A percentile compares a stretch with the other conserved stretches of the same genome.
phyloP scores from a whole-genome alignment of 768 basidiomycete genomes.

The Russula sp. region DNA sequence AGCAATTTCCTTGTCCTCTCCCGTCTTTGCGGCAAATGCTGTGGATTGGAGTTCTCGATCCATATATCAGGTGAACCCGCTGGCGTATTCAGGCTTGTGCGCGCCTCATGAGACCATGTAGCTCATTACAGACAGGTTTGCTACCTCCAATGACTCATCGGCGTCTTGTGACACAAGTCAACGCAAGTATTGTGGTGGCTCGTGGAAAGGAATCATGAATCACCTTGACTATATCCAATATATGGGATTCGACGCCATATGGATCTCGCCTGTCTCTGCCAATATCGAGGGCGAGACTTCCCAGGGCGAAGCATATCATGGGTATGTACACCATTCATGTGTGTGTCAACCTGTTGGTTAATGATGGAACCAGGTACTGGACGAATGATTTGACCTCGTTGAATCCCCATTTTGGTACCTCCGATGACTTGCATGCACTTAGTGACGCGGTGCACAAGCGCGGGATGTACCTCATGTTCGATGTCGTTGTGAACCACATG shows the following conservation, averaged over 20 bases:
- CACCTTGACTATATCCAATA: constrained; percentile 57
- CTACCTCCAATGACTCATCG: constrained; percentile 36
- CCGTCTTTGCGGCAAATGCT: constrained; percentile 34
- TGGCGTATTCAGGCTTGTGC: not conserved
- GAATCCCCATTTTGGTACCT: constrained; percentile 48
- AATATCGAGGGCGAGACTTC: constrained; percentile 43
- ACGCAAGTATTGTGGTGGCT: constrained; percentile 51
- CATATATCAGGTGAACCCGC: constrained; percentile 42
- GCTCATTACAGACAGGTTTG: constrained; percentile 56
- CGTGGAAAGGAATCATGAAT: constrained; percentile 43
- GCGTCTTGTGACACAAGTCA: constrained; percentile 39
- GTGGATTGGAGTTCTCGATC: constrained; percentile 45
- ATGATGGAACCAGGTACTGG: constrained; percentile 38
- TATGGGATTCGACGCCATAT: constrained; percentile 55
- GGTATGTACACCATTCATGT: constrained; percentile 27
- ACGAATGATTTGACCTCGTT: constrained; percentile 39
- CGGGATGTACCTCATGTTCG: constrained; percentile 55
- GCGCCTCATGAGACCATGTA: constrained; percentile 12
- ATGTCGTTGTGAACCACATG: constrained; percentile 58
- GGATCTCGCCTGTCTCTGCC: constrained; percentile 49
- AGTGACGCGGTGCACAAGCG: constrained; percentile 40
- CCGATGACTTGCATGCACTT: constrained; percentile 44
- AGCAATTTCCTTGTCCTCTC: constrained; percentile 3
- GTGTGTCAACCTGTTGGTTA: not conserved
- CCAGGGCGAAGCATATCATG: constrained; percentile 52